Evolutionary conservation across 2,329 filamentous ascomycete genomes (phyloP).

Genomic region (Cladobotryum mycophilum): DNA sequence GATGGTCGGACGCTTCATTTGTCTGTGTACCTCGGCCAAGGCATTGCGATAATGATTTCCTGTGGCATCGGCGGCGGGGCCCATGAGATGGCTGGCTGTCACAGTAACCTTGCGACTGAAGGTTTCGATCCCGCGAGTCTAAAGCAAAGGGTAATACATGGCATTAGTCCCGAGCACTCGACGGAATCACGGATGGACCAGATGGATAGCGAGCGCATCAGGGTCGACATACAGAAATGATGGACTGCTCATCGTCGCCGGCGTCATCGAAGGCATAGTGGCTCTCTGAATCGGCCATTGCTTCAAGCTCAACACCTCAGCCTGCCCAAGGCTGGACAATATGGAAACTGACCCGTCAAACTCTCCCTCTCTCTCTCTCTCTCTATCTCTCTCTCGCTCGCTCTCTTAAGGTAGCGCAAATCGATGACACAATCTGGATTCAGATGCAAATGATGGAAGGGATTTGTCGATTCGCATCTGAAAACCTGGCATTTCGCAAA

Average conservation of each 20-base stretch:
- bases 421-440: constrained; percentile 1
- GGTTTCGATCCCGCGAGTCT: constrained; percentile 85
- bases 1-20: constrained; percentile 74
- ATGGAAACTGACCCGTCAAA: neutral
- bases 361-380: constrained; percentile 1
- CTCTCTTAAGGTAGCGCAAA: constrained; percentile 8
- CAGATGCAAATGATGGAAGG: neutral
- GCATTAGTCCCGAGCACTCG: neutral
- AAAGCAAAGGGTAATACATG: constrained; percentile 10
- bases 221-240: constrained; percentile 32
- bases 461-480: constrained; percentile 6
- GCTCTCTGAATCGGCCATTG: constrained; percentile 38
- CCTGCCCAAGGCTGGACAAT: constrained; percentile 4
- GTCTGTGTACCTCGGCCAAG: constrained; percentile 82
- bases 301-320: constrained; percentile 13
- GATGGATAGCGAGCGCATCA: neutral
- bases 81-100: constrained; percentile 86
- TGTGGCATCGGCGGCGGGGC: constrained; percentile 48
- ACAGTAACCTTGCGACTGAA: constrained; percentile 93
- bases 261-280: constrained; percentile 43
- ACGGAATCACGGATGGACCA: neutral
- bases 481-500: constrained; percentile 5
- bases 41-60: constrained; percentile 74
- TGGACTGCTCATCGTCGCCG: constrained; percentile 43
- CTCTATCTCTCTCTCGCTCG: neutral